A percentile compares a stretch with the other conserved stretches of the same genome.
Conservation (phyloP, 1,284 basidiomycete species). For the Boletus sp. region DNA sequence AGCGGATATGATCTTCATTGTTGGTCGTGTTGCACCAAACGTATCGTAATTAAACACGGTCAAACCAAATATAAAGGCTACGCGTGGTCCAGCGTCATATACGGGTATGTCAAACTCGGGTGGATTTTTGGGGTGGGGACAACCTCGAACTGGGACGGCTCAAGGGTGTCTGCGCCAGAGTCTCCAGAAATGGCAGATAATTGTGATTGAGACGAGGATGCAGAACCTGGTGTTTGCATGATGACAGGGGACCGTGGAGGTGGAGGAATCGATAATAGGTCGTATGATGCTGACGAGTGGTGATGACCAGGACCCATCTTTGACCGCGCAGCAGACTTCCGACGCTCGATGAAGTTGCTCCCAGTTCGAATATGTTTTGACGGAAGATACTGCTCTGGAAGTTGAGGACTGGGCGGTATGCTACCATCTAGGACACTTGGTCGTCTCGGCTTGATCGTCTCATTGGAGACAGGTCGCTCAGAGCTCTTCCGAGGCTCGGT, state of each 20-base stretch:
- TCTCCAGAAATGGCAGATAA: constrained; percentile 26
- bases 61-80: constrained; percentile 19
- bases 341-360: constrained; percentile 30
- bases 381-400: constrained; percentile 38
- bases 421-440: constrained; percentile 40
- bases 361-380: constrained; percentile 35
- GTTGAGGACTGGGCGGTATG: constrained; percentile 41
- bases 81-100: constrained; percentile 39
- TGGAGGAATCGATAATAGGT: constrained; percentile 20
- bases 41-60: constrained; percentile 15
- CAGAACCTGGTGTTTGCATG: constrained; percentile 24
- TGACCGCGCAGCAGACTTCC: constrained; percentile 26
- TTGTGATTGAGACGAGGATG: constrained; percentile 31
- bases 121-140: constrained; percentile 21
- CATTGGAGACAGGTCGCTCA: constrained; percentile 28
- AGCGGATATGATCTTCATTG: constrained; percentile 15
- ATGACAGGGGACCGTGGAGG: constrained; percentile 11
- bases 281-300: constrained; percentile 30
- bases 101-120: constrained; percentile 37
- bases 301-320: constrained; percentile 21
- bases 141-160: constrained; percentile 29
- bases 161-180: constrained; percentile 33
- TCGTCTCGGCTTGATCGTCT: constrained; percentile 35
- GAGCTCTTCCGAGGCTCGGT: constrained; percentile 33
- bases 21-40: constrained; percentile 9